Percentiles rank a stretch among this genome's conserved stretches.
These are phyloP conservation scores for Pyrenula massariospora DNA, from an alignment of 495 filamentous ascomycete genomes.

Conservation along the genomic window DNA sequence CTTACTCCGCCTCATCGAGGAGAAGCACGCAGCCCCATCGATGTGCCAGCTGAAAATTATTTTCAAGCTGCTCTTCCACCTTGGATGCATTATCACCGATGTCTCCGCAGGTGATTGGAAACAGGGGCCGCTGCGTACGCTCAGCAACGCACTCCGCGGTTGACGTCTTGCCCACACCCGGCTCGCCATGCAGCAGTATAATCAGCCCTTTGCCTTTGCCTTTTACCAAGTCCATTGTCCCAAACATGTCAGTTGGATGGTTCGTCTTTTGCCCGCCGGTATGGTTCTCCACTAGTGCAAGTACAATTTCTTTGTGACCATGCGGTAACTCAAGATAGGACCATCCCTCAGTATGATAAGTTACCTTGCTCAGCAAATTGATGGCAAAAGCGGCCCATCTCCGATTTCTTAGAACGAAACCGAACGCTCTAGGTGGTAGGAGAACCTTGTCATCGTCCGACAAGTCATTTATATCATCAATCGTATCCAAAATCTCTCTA, in stretches of 20 bases:
- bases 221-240: conserved; percentile 19
- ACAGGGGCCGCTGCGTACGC: conserved; percentile 35
- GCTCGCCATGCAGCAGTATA: conserved; percentile 43
- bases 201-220: conserved; percentile 49
- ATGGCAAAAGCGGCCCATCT: conserved; percentile 18
- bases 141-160: conserved; percentile 45
- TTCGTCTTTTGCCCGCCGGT: conserved; percentile 6
- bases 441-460: conserved; percentile 23
- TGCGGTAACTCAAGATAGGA: conserved; percentile 20
- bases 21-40: conserved; percentile 39
- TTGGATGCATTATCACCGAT: conserved; percentile 34
- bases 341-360: conserved; percentile 13
- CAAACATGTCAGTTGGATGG: background rate
- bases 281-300: conserved; percentile 25
- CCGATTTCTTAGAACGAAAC: conserved; percentile 26
- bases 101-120: conserved; percentile 43
- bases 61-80: conserved; percentile 31
- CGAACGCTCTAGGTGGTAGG: conserved; percentile 27
- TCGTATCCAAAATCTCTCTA: background rate
- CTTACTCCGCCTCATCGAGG: conserved; percentile 37
- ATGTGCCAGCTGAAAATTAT: conserved; percentile 26
- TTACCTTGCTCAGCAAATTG: conserved; percentile 4
- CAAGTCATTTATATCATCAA: conserved; percentile 4
- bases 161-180: conserved; percentile 48
- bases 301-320: conserved; percentile 22